Evolutionary conservation across 768 basidiomycete genomes (phyloP), one percentile per base, ranked within the genome.

Genomic region (Phaffia tasmanica): DNA sequence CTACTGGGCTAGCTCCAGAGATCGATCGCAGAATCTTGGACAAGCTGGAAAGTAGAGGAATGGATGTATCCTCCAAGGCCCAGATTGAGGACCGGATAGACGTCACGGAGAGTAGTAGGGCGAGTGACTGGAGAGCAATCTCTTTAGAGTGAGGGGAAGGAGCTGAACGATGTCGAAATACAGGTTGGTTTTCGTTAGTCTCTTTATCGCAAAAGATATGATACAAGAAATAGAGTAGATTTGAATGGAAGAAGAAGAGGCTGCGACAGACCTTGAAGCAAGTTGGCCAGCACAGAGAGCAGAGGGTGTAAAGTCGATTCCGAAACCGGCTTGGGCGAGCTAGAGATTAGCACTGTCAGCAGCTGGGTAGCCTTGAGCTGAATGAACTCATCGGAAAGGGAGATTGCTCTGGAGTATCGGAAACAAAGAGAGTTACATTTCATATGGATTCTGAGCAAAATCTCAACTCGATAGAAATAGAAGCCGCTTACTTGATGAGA

Each of bases 311-410:
- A 4, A 0, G 11, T 18, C 29, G 14, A 16, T 15, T 18, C 30
- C 23, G n/a, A 32, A 19, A 9, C 5, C 57, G 21, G 9, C 57
- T 58, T 42, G 9, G 25, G 30, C 15, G 57, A 21, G 9, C 47
- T 62, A 55, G 50, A 54, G 46, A 67, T 67, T 27, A 97, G 81
- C 46, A 93, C 81, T 0, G 92, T 90, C 55, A 95, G 79, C 70
- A 98, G 87, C 73, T 94, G 88, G 0, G 87, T 82, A 15, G 87
- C 81, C 74, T 93, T 95, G 65, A 97, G 81, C 73, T 93, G 89
- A n/a, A 89, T 85, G 71, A 95, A 97, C 74, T 98, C 93, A 75
- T 98, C 95, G 71, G 85, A 86, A 16, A 86, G 83, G 49, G 88
- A 86, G 57, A 95, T 79, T 46, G 85, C 84, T 72, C 89, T 94